Percentiles rank a stretch among this genome's conserved stretches.
Conservation (phyloP, 345 rosid species). For the Carallia pectinifolia region DNA sequence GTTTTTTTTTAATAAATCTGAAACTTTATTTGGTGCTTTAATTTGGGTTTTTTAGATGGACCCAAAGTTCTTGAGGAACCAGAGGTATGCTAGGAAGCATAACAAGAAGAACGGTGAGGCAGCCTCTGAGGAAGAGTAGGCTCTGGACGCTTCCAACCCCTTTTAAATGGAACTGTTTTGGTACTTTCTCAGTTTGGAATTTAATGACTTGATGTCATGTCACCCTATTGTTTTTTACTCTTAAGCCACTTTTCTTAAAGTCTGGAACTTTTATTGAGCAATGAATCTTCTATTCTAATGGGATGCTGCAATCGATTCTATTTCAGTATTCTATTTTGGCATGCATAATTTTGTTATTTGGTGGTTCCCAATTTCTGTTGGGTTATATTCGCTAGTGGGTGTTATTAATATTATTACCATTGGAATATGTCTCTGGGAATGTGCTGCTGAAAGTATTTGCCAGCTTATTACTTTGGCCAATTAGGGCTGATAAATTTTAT, state of each 20-base stretch:
- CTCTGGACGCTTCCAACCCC: not conserved
- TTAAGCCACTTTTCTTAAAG: not conserved
- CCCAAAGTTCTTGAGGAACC: constrained; percentile 97
- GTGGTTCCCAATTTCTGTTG: no score
- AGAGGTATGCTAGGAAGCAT: constrained; percentile 98
- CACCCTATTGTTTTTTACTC: not conserved
- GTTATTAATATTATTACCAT: no score
- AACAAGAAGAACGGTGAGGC: constrained; percentile 42
- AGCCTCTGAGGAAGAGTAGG: constrained; percentile 26
- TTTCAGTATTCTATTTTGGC: no score
- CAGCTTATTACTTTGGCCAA: no score
- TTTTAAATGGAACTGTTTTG: not conserved
- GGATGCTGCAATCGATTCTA: no score
- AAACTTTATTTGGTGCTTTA: not conserved
- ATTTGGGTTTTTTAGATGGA: constrained; percentile 59
- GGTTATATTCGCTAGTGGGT: no score
- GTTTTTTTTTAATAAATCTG: not conserved
- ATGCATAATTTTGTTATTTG: no score
- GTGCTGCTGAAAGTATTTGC: no score
- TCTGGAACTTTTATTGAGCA: no score
- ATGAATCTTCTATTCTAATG: not conserved
- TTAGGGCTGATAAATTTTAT: no score
- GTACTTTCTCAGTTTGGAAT: not conserved
- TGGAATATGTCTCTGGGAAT: no score
- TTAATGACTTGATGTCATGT: not conserved